Percentiles rank a stretch among this genome's conserved stretches.
These are phyloP conservation scores for Gracilariopsis chorda DNA, from an alignment of 23 red algal genomes.

Conservation along the genomic window DNA sequence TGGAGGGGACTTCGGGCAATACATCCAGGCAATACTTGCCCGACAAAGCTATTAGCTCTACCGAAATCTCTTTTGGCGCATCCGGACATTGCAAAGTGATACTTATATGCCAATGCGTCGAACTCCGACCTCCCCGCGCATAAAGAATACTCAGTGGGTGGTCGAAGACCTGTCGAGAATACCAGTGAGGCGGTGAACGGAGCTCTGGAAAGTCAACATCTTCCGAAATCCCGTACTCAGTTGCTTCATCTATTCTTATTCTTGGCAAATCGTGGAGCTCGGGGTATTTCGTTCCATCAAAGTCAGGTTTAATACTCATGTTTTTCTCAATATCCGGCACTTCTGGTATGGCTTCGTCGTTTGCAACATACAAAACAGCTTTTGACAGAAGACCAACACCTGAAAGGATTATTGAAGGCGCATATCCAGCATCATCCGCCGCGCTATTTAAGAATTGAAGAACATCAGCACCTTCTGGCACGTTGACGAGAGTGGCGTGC, in stretches of 20 bases:
- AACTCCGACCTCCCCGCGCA: not conserved
- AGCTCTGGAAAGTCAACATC: not conserved
- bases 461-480: constrained; percentile 17
- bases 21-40: constrained; percentile 15
- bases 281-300: constrained; percentile 12
- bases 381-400: constrained; percentile 16
- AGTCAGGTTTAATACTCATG: not conserved
- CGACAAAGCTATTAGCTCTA: constrained; percentile 16
- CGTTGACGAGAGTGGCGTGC: constrained; percentile 15
- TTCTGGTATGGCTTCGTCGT: constrained; percentile 30
- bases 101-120: not conserved
- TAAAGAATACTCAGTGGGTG: constrained; percentile 12
- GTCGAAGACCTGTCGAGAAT: not conserved
- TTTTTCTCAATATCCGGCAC: not conserved
- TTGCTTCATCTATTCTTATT: not conserved
- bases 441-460: not conserved
- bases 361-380: constrained; percentile 30
- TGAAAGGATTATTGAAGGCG: constrained; percentile 13
- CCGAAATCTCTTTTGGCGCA: not conserved
- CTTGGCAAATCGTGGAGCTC: constrained; percentile 5
- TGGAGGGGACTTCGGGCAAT: constrained; percentile 5
- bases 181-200: constrained; percentile 1
- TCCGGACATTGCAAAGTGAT: constrained; percentile 16
- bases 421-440: not conserved
- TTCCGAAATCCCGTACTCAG: not conserved